Conservation (phyloP, 2,329 filamentous ascomycete genomes). For the Samsoniella hepiali region DNA sequence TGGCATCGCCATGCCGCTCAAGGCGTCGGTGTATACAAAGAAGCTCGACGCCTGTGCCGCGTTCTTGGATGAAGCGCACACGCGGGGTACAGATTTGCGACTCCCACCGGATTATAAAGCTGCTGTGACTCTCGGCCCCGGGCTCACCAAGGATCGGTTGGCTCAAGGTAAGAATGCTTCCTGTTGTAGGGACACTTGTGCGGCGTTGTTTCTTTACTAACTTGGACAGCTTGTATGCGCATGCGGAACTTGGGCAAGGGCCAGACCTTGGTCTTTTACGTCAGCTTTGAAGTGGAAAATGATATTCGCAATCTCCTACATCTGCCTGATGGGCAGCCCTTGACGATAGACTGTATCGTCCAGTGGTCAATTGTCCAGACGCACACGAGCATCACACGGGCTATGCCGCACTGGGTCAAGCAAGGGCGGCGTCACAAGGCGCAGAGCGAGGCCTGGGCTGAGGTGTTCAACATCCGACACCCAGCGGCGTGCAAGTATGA, state of each 20-base stretch:
- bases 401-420: slow-evolving; percentile 56
- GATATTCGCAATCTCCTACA: slow-evolving; percentile 42
- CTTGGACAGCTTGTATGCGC: slow-evolving; percentile 60
- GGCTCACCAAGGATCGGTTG: slow-evolving; percentile 64
- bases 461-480: neutral
- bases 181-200: neutral
- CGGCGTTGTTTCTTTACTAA: neutral
- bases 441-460: slow-evolving; percentile 38
- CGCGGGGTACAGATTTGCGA: slow-evolving; percentile 65
- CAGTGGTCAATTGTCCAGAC: slow-evolving; percentile 59
- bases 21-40: slow-evolving; percentile 55
- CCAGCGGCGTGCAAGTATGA: neutral
- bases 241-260: slow-evolving; percentile 66
- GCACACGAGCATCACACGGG: slow-evolving; percentile 43
- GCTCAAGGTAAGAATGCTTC: slow-evolving; percentile 55
- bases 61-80: slow-evolving; percentile 69
- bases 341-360: slow-evolving; percentile 52
- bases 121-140: slow-evolving; percentile 63
- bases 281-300: slow-evolving; percentile 55
- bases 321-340: slow-evolving; percentile 21
- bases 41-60: slow-evolving; percentile 59
- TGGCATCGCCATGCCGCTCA: slow-evolving; percentile 46
- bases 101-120: slow-evolving; percentile 58
- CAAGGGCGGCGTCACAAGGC: slow-evolving; percentile 53
- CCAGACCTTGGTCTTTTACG: slow-evolving; percentile 61